phyloP scores from a whole-genome alignment of 495 filamentous ascomycete genomes.

The Chaetomium cochliodes region DNA sequence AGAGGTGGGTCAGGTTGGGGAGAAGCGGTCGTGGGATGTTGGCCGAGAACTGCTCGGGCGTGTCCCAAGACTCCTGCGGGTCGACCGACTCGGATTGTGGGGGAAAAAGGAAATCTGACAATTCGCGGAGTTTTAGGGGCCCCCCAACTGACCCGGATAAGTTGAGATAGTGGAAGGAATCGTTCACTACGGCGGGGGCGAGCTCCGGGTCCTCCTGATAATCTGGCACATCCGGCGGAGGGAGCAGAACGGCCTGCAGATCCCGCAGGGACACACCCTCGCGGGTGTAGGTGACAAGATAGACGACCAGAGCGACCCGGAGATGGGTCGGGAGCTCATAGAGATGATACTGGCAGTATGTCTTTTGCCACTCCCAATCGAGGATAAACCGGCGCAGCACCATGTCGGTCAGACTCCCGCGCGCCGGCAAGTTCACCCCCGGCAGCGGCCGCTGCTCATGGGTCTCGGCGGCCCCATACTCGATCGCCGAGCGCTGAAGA shows the following conservation, averaged over 20 bases:
- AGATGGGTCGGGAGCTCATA: slow-evolving; percentile 60
- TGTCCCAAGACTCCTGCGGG: slow-evolving; percentile 42
- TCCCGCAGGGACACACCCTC: slow-evolving; percentile 47
- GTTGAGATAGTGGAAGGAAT: slow-evolving; percentile 62
- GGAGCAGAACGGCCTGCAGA: slow-evolving; percentile 41
- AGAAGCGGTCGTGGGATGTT: slow-evolving; percentile 39
- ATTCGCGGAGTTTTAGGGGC: slow-evolving; percentile 58
- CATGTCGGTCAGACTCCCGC: slow-evolving; percentile 56
- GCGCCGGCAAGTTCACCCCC: slow-evolving; percentile 38
- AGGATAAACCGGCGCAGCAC: slow-evolving; percentile 59
- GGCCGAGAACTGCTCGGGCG: slow-evolving; percentile 25
- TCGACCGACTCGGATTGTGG: slow-evolving; percentile 10
- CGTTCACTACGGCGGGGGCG: slow-evolving; percentile 41
- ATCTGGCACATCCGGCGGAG: slow-evolving; percentile 34
- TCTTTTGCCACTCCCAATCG: slow-evolving; percentile 68
- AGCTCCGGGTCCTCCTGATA: slow-evolving; percentile 34
- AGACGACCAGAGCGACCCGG: slow-evolving; percentile 61
- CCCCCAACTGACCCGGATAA: slow-evolving; percentile 59
- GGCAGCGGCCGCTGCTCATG: slow-evolving; percentile 37
- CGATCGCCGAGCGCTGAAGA: slow-evolving; percentile 2
- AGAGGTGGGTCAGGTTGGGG: slow-evolving; percentile 56
- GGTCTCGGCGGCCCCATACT: not conserved
- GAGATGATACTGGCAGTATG: slow-evolving; percentile 66
- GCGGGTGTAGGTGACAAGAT: slow-evolving; percentile 54
- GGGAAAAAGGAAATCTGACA: slow-evolving; percentile 54